Base-by-base conservation (phyloP, 2,329 filamentous ascomycete species). In the Aspergillus sp. region DNA sequence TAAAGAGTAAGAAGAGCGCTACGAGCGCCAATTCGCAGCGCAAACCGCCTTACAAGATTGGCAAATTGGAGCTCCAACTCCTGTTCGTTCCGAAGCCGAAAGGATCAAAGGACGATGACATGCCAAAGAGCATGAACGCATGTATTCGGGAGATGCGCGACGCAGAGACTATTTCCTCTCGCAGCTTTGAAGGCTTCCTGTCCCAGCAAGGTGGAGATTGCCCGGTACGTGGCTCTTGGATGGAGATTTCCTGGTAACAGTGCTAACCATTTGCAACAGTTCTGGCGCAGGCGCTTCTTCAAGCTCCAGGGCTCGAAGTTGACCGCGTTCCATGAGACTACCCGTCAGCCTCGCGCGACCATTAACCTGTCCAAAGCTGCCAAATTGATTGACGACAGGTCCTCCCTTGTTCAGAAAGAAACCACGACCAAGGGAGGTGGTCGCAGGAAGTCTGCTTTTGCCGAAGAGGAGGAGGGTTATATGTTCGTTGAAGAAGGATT, bases 401-500 rank as follows among this genome's bases (percentile, higher is more conserved):
- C 78, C 13, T 72, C 83, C 13, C 69, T 98, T 29, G 85, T 80
- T 5, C 82, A 94, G 51, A 86, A 84, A 45, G 85, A 93, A 53
- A 85, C 80, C 1, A 78, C 73, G 10, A 82, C 80, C 36, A 83
- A 79, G 54, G 75, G 74, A 42, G 84, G 86, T 35, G 80, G 78
- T 47, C 82, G 91, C 26, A 82, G 91, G 35, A 86, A 93, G 58
- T 95, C 88, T 20, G 91, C 85, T 8, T 98, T 98, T 58, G 88
- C 89, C 1, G 91, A 96, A 60, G 91, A 98, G 45, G 91, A 98
- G 63, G 91, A 98, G 57, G 91, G 91, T 26, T 98, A 98, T 68
- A 94, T 95, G 83, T 98, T 98, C 58, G 89, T 98, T 33, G 91
- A 98, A 60, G 91, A 98, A 58, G 91, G 91, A 2, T 98, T 98